Evolutionary conservation across 768 basidiomycete genomes (phyloP).

Genomic region (Phaeotremella fagi): DNA sequence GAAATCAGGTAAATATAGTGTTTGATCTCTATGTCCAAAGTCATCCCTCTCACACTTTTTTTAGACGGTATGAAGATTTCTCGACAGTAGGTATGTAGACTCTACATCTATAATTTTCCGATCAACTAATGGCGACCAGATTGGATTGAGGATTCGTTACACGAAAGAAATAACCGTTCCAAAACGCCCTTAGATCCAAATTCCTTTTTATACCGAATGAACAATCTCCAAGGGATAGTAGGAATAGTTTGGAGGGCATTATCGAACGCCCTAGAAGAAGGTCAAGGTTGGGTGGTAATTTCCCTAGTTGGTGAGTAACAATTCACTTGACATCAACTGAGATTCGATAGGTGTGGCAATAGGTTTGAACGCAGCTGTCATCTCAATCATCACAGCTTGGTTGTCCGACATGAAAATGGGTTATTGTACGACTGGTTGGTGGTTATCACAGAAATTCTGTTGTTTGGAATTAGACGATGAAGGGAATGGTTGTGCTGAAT

Average conservation of each 20-base stretch:
- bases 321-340: not conserved
- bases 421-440: slow-evolving; percentile 94
- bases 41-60: not conserved
- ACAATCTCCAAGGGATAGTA: slow-evolving; percentile 32
- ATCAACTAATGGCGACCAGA: slow-evolving; percentile 57
- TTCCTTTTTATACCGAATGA: slow-evolving; percentile 48
- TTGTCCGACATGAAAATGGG: slow-evolving; percentile 96
- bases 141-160: slow-evolving; percentile 93
- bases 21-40: not conserved
- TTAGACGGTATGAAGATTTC: slow-evolving; percentile 89
- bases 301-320: slow-evolving; percentile 70
- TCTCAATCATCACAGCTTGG: slow-evolving; percentile 95
- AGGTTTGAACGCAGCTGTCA: slow-evolving; percentile 87
- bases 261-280: slow-evolving; percentile 60
- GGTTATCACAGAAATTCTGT: slow-evolving; percentile 96
- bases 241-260: slow-evolving; percentile 59
- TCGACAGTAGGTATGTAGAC: slow-evolving; percentile 86
- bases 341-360: slow-evolving; percentile 68
- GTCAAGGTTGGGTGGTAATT: slow-evolving; percentile 89
- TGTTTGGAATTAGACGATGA: slow-evolving; percentile 87
- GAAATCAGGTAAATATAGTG: slow-evolving; percentile 23
- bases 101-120: slow-evolving; percentile 21
- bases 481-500: slow-evolving; percentile 76
- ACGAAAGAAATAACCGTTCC: slow-evolving; percentile 72
- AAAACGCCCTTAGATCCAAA: slow-evolving; percentile 41